phyloP scores from a whole-genome alignment of 345 rosid genomes.

The Sisymbrium altissimum region DNA sequence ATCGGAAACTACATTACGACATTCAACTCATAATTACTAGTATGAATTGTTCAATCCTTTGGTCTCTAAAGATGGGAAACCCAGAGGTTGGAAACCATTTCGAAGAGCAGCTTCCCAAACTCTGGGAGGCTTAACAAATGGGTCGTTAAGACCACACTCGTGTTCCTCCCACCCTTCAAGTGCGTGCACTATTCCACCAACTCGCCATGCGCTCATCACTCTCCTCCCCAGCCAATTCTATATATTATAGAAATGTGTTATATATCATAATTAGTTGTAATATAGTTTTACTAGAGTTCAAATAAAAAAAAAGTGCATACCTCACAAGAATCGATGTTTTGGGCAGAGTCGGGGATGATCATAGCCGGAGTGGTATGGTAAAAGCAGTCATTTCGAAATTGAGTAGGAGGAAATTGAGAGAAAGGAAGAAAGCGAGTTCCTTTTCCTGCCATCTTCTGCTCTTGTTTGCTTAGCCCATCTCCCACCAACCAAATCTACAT shows the following conservation, averaged over 20 bases:
- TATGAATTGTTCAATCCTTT: background rate
- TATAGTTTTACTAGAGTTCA: background rate
- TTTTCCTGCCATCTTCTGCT: slow-evolving; percentile 49
- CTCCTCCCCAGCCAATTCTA: slow-evolving; percentile 78
- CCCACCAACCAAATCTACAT: slow-evolving; percentile 67
- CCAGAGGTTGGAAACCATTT: slow-evolving; percentile 54
- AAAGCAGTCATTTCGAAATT: slow-evolving; percentile 46
- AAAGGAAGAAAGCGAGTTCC: slow-evolving; percentile 65
- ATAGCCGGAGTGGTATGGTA: slow-evolving; percentile 64
- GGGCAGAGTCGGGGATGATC: slow-evolving; percentile 45
- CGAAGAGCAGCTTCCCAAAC: slow-evolving; percentile 59
- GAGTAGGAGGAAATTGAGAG: slow-evolving; percentile 54
- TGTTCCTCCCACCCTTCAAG: slow-evolving; percentile 61
- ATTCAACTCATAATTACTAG: background rate
- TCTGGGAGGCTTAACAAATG: slow-evolving; percentile 30
- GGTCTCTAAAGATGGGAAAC: slow-evolving; percentile 17
- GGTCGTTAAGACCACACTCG: slow-evolving; percentile 49
- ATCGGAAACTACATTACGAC: no score
- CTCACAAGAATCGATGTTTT: slow-evolving; percentile 79
- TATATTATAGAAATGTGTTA: background rate
- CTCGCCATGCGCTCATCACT: slow-evolving; percentile 74
- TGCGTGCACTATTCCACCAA: slow-evolving; percentile 63
- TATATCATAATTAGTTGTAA: background rate
- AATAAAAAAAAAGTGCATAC: slow-evolving; percentile 17
- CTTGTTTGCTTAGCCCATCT: slow-evolving; percentile 43